A percentile compares a stretch with the other conserved stretches of the same genome.
These are phyloP conservation scores for Thraustochytrium sp. DNA, from an alignment of 352 stramenopile species.

Conservation along the genomic window DNA sequence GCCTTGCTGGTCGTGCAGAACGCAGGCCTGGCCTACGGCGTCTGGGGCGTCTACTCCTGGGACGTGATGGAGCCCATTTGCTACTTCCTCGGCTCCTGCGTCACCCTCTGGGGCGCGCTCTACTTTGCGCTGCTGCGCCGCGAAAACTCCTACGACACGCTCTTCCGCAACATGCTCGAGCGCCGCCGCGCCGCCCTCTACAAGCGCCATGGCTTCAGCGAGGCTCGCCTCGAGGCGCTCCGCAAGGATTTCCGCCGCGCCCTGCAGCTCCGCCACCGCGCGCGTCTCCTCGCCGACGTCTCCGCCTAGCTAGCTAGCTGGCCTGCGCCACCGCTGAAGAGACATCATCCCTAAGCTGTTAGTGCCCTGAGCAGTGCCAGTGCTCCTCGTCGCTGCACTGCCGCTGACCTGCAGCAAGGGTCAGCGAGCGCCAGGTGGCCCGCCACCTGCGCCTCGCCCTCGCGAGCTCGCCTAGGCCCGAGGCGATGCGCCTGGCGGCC, in stretches of 20 bases:
- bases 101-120: neutral
- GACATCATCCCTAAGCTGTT: no score
- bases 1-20: neutral
- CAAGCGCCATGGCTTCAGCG: neutral
- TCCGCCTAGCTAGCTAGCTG: no score
- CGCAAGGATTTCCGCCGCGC: neutral
- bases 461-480: no score
- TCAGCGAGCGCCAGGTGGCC: no score
- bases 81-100: slow-evolving; percentile 14
- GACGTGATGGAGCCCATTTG: slow-evolving; percentile 37
- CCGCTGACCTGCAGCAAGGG: no score
- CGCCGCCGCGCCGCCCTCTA: neutral
- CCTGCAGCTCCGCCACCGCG: neutral
- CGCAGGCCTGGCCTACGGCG: slow-evolving; percentile 11
- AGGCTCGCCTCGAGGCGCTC: neutral
- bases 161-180: slow-evolving; percentile 4
- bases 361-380: no score
- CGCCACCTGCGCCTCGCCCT: no score
- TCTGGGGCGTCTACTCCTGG: slow-evolving; percentile 38
- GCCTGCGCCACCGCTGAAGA: no score
- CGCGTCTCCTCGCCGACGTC: no score
- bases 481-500: no score
- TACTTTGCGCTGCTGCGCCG: neutral
- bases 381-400: no score
- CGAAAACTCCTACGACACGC: slow-evolving; percentile 25